phyloP scores from a whole-genome alignment of 192 early-diverging fungal genomes.

The Linnemannia schmuckeri region DNA sequence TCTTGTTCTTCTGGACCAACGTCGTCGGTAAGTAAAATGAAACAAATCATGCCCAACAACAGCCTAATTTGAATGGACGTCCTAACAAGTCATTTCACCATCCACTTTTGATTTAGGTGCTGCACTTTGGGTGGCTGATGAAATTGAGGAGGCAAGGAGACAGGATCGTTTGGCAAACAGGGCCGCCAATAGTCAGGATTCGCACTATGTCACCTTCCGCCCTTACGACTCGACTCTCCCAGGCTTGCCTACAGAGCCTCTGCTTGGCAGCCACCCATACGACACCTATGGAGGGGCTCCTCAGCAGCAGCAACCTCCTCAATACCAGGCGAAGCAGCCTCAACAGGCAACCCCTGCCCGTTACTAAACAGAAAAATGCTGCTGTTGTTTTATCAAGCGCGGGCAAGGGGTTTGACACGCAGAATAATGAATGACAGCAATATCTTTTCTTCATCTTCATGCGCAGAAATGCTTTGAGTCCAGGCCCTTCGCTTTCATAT shows the following conservation, averaged over 20 bases:
- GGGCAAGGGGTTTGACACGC: background rate
- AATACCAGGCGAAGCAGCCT: slow-evolving; percentile 2
- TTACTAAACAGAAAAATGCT: background rate
- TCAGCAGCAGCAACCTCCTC: background rate
- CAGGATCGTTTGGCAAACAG: slow-evolving; percentile 40
- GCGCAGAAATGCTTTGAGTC: background rate
- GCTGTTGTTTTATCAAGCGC: background rate
- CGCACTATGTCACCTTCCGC: slow-evolving; percentile 54
- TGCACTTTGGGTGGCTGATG: slow-evolving; percentile 71
- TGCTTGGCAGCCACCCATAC: slow-evolving; percentile 28
- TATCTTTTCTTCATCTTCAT: background rate
- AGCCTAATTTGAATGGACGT: background rate
- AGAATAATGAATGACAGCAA: background rate
- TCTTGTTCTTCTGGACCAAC: slow-evolving; percentile 80
- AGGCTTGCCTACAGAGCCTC: slow-evolving; percentile 36
- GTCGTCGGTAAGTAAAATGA: slow-evolving; percentile 60
- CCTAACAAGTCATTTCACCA: background rate
- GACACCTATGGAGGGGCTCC: slow-evolving; percentile 14
- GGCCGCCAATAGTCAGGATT: slow-evolving; percentile 25
- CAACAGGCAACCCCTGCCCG: slow-evolving; percentile 7
- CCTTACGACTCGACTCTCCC: slow-evolving; percentile 37
- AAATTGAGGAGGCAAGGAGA: slow-evolving; percentile 63
- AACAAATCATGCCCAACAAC: no score
- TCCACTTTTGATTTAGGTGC: slow-evolving; percentile 14
- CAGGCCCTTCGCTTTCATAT: background rate